A percentile compares a stretch with the other conserved stretches of the same genome.
Conservation (phyloP, 805 yeast species). For the Spathaspora arborariae region DNA sequence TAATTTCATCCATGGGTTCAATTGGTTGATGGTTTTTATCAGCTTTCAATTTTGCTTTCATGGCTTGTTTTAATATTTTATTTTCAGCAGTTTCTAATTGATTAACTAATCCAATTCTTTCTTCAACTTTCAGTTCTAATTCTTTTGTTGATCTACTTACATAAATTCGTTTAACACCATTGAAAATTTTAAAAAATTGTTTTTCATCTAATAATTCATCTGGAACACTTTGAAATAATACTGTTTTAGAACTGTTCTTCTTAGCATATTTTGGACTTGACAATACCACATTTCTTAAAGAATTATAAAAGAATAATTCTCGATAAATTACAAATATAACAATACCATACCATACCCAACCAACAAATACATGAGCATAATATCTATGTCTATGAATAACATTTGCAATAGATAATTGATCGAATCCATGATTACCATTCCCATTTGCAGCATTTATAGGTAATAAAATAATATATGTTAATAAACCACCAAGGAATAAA, state of each 20-base stretch:
- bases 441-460: slow-evolving; percentile 80
- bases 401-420: slow-evolving; percentile 75
- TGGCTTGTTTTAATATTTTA: slow-evolving; percentile 53
- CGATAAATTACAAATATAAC: slow-evolving; percentile 74
- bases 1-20: slow-evolving; percentile 45
- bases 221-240: slow-evolving; percentile 82
- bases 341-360: slow-evolving; percentile 74
- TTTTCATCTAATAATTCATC: slow-evolving; percentile 65
- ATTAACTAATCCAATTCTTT: slow-evolving; percentile 57
- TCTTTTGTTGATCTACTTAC: slow-evolving; percentile 63
- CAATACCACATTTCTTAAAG: slow-evolving; percentile 71
- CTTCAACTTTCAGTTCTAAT: slow-evolving; percentile 51
- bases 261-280: slow-evolving; percentile 79
- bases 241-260: slow-evolving; percentile 73
- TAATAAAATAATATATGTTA: slow-evolving; percentile 66
- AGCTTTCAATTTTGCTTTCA: slow-evolving; percentile 58
- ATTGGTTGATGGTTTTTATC: slow-evolving; percentile 58
- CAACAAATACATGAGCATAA: slow-evolving; percentile 80
- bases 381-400: slow-evolving; percentile 57
- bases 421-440: slow-evolving; percentile 60
- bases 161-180: slow-evolving; percentile 80
- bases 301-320: slow-evolving; percentile 73
- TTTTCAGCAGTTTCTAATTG: slow-evolving; percentile 68
- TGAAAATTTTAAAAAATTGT: slow-evolving; percentile 70
- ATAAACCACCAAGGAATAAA: slow-evolving; percentile 42